Conservation (phyloP, 805 yeast genomes). For the Danielozyma ontarioensis region DNA sequence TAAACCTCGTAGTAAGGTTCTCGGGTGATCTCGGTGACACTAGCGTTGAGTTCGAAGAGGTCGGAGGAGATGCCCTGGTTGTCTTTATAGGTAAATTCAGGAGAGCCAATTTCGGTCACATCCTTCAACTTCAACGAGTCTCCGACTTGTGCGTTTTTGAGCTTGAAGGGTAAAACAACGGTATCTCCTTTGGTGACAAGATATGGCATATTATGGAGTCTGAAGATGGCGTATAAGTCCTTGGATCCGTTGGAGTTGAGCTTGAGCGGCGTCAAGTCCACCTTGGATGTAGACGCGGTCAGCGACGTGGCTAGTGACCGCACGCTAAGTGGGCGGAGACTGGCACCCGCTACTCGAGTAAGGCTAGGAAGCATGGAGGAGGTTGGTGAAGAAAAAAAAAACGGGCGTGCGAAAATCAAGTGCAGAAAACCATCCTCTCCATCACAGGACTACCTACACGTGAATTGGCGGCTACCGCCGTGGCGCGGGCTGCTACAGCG, state of each 20-base stretch:
- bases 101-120: slow-evolving; percentile 78
- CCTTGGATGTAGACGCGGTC: slow-evolving; percentile 8
- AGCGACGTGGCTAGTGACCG: neutral
- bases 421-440: too few relatives aligned
- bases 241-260: slow-evolving; percentile 48
- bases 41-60: slow-evolving; percentile 63
- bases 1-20: slow-evolving; percentile 58
- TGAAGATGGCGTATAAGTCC: slow-evolving; percentile 74
- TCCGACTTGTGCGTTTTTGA: slow-evolving; percentile 78
- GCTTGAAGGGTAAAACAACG: slow-evolving; percentile 69
- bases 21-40: slow-evolving; percentile 82
- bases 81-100: slow-evolving; percentile 62
- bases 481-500: too few relatives aligned
- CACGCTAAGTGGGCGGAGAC: too few relatives aligned
- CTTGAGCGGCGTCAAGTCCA: slow-evolving; percentile 59
- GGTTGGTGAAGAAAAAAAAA: too few relatives aligned
- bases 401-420: too few relatives aligned
- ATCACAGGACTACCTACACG: too few relatives aligned
- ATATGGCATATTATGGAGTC: slow-evolving; percentile 78
- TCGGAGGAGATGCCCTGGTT: slow-evolving; percentile 39
- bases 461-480: too few relatives aligned
- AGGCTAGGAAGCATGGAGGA: too few relatives aligned
- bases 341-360: too few relatives aligned
- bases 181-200: slow-evolving; percentile 89
- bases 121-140: slow-evolving; percentile 71